Conservation (phyloP, 352 stramenopile genomes). For the Phytopythium cucurbitacearum region DNA sequence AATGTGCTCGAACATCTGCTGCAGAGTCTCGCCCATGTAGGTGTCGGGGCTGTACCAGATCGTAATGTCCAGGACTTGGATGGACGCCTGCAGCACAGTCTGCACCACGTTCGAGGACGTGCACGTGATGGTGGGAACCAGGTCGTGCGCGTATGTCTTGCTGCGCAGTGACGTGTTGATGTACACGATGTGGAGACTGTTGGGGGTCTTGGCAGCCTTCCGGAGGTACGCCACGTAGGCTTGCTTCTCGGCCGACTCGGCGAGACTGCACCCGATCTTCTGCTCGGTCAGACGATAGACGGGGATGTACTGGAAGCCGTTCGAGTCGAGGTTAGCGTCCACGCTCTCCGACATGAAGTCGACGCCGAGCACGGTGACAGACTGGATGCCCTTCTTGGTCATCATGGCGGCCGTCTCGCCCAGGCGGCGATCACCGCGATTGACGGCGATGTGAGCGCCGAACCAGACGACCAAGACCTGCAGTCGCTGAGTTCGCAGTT, state of each 20-base stretch:
- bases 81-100: constrained; percentile 93
- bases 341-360: constrained; percentile 98
- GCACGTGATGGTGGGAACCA: constrained; percentile 96
- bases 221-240: constrained; percentile 92
- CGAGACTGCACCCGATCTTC: constrained; percentile 94
- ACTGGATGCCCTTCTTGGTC: constrained; percentile 82
- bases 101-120: constrained; percentile 96
- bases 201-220: constrained; percentile 82
- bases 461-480: background rate
- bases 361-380: constrained; percentile 93
- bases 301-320: constrained; percentile 88
- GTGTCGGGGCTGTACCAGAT: constrained; percentile 95
- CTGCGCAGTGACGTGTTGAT: constrained; percentile 98
- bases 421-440: constrained; percentile 7
- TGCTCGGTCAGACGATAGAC: constrained; percentile 92
- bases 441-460: constrained; percentile 7
- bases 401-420: constrained; percentile 85
- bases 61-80: constrained; percentile 88
- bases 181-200: constrained; percentile 96
- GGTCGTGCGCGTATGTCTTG: constrained; percentile 92
- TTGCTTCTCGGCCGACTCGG: constrained; percentile 91
- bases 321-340: constrained; percentile 91
- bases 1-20: constrained; percentile 90
- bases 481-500: constrained; percentile 8
- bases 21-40: constrained; percentile 98